Evolutionary conservation across 1,284 basidiomycete species (phyloP), one percentile per base, ranked within the genome.

Genomic region (Lentinula novae-zelandiae): DNA sequence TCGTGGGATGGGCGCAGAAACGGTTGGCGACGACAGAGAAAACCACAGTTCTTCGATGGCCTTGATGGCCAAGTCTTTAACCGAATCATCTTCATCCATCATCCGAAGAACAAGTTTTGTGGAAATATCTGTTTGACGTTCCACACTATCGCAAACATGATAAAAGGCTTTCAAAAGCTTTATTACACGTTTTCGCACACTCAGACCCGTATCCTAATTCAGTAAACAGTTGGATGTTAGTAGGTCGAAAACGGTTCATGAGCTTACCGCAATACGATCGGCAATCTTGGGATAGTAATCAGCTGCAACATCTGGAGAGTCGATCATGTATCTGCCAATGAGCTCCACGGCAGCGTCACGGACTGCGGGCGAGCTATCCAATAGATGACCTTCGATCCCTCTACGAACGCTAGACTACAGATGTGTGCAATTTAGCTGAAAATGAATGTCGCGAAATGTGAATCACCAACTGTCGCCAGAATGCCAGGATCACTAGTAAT

Each of bases 321-420:
- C 89, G 31, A 96, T 85, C 74, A 98, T 88, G 70, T 98, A 97
- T 75, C 94, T 96, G 33, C 96, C 95, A 62, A 99, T 92, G 53
- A 99, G 78, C 64, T 97, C 95, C 7, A 99, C 92, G 5, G 96
- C 95, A 5, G 94, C 93, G 72, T 99, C 97, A 39, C 96, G 89
- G 17, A 99, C 97, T 31, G 91, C 90, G 0, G 96, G 89, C 0
- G 96, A 98, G 60, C 84, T 89, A 69, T 99, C 96, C 2, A 91
- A 78, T 17, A 99, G 81, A 69, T 96, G 92, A 22, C 85, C 86
- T 73, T 97, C 94, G 64, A 99, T 94, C 0, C 92, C 87, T 48
- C 82, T 79, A 22, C 89, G 86, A 42, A 95, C 92, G 66, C 85
- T 89, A 2, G 82, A 68, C 91, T 93, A 7, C 36, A 13, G 40